Percentiles rank a stretch among this genome's conserved stretches.
phyloP scores from a whole-genome alignment of 805 yeast species.

The Kuraishia piskuri region DNA sequence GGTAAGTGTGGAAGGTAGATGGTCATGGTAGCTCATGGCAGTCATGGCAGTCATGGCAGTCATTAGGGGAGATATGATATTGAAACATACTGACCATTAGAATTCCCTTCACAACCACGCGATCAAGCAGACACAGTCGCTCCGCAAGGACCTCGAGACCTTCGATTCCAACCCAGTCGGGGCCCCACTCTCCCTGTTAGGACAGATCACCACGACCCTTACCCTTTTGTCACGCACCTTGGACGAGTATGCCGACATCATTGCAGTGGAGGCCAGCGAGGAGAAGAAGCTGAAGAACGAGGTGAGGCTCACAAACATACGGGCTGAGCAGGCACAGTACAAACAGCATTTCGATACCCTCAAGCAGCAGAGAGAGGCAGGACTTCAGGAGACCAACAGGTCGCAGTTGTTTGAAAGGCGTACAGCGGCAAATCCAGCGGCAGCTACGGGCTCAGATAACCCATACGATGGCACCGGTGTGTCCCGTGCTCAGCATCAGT shows the following conservation, averaged over 20 bases:
- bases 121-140: constrained; percentile 67
- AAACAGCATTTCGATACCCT: constrained; percentile 43
- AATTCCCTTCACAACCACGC: constrained; percentile 89
- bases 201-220: constrained; percentile 71
- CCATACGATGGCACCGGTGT: constrained; percentile 30
- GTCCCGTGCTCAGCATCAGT: constrained; percentile 16
- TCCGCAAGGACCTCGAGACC: constrained; percentile 57
- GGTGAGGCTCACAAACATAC: constrained; percentile 53
- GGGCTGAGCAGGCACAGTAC: constrained; percentile 35
- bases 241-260: constrained; percentile 28
- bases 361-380: constrained; percentile 46
- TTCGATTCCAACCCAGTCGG: constrained; percentile 60
- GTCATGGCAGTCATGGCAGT: too few relatives aligned
- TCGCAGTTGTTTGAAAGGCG: constrained; percentile 51
- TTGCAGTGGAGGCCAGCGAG: constrained; percentile 50
- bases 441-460: constrained; percentile 30
- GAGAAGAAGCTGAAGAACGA: constrained; percentile 48
- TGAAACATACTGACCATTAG: constrained; percentile 28
- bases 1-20: too few relatives aligned
- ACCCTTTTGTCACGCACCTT: constrained; percentile 70
- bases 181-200: constrained; percentile 56
- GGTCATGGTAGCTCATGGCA: too few relatives aligned
- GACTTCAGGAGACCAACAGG: constrained; percentile 34
- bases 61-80: too few relatives aligned
- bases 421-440: constrained; percentile 18